phyloP scores from a whole-genome alignment of 2,329 filamentous ascomycete species.

The Calonectria multiphialidica region DNA sequence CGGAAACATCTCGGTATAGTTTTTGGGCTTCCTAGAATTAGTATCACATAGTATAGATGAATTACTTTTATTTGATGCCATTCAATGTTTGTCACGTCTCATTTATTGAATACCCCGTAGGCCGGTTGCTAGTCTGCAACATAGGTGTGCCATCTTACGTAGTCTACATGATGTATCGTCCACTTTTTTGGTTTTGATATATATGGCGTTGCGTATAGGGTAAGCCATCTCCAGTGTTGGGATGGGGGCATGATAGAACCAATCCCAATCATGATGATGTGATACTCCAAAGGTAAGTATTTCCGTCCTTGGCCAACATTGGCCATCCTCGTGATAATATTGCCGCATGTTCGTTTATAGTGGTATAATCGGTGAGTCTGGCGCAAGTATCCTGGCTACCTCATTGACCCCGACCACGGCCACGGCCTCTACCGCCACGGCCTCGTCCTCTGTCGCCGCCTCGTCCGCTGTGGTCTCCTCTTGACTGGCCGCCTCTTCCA shows the following conservation, averaged over 20 bases:
- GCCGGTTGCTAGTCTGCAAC: background rate
- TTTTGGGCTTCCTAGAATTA: conserved; percentile 30
- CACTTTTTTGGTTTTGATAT: background rate
- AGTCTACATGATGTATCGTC: background rate
- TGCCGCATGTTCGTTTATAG: background rate
- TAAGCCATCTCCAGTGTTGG: background rate
- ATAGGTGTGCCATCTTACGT: background rate
- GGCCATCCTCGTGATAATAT: background rate
- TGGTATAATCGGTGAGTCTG: background rate
- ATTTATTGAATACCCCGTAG: background rate
- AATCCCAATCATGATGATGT: background rate
- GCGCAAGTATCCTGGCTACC: conserved; percentile 11
- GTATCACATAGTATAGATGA: conserved; percentile 41
- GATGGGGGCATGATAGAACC: background rate
- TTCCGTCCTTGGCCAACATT: background rate
- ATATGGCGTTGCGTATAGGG: background rate
- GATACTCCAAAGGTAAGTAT: background rate
- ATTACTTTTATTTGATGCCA: conserved; percentile 20
- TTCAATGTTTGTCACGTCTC: background rate
- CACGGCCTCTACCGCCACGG: conserved; percentile 54
- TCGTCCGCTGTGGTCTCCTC: conserved; percentile 69
- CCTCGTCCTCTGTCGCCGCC: conserved; percentile 60
- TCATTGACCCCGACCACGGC: conserved; percentile 51
- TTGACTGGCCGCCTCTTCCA: conserved; percentile 69
- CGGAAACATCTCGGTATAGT: conserved; percentile 15